Evolutionary conservation across 1,139 yeast genomes (phyloP).

Genomic region (Kluyveromyces sp.): DNA sequence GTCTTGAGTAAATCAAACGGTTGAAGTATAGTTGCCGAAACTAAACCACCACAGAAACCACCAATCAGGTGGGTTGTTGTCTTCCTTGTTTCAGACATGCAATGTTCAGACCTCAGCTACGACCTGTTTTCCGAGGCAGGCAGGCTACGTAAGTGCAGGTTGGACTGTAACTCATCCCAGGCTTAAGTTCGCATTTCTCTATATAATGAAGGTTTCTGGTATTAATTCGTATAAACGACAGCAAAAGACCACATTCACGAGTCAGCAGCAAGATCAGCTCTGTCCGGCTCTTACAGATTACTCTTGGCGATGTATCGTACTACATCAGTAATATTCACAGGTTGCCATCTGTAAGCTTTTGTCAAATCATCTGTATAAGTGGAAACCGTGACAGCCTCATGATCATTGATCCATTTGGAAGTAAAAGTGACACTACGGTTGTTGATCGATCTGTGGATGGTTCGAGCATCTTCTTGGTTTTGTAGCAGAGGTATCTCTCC

Average conservation of each 20-base stretch:
- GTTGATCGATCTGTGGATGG: slow-evolving; percentile 11
- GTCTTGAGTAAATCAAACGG: slow-evolving; percentile 90
- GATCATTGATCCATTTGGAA: slow-evolving; percentile 19
- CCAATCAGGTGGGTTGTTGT: slow-evolving; percentile 54
- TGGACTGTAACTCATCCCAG: too few species aligned
- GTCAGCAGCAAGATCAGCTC: too few species aligned
- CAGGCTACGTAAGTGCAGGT: too few species aligned
- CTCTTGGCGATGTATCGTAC: neutral
- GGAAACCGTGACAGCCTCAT: slow-evolving; percentile 15
- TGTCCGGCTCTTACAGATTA: too few species aligned
- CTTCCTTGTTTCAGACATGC: slow-evolving; percentile 13
- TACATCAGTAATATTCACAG: neutral
- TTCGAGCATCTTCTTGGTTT: slow-evolving; percentile 4
- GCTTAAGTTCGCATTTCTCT: neutral
- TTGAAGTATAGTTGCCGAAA: slow-evolving; percentile 75
- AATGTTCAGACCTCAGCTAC: neutral
- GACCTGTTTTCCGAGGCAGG: too few species aligned
- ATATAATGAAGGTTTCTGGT: neutral
- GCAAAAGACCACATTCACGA: neutral
- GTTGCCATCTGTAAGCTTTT: neutral
- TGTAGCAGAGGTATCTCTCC: slow-evolving; percentile 11
- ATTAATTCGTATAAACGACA: neutral
- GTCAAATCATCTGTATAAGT: neutral
- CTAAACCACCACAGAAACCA: slow-evolving; percentile 82
- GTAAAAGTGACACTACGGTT: slow-evolving; percentile 13